These are phyloP conservation scores for Nadsonia commutata DNA, from an alignment of 1,139 yeast species.

Conservation along the genomic window DNA sequence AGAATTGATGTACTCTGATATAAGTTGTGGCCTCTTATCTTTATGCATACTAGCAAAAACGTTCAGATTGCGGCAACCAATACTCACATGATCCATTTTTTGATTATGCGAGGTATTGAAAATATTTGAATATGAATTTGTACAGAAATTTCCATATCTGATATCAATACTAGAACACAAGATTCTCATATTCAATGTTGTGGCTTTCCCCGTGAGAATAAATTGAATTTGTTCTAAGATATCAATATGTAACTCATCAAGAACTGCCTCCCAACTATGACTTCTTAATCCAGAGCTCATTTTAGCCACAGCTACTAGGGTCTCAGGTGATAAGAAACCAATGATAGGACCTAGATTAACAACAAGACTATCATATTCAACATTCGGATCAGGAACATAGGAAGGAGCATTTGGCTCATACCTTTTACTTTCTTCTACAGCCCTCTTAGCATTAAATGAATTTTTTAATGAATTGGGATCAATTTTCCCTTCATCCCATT, in stretches of 20 bases:
- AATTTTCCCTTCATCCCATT: too few relatives aligned
- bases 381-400: constrained; percentile 28
- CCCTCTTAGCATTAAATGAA: too few relatives aligned
- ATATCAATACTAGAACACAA: constrained; percentile 36
- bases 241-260: constrained; percentile 56
- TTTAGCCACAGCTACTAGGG: constrained; percentile 14
- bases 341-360: constrained; percentile 34
- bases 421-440: too few relatives aligned
- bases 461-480: too few relatives aligned
- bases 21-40: constrained; percentile 11
- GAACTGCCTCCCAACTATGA: constrained; percentile 28
- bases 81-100: constrained; percentile 13
- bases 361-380: constrained; percentile 41
- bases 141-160: constrained; percentile 27
- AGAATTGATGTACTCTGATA: constrained; percentile 14
- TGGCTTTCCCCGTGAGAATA: constrained; percentile 25
- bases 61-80: constrained; percentile 14
- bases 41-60: constrained; percentile 12
- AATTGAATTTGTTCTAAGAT: constrained; percentile 30
- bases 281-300: constrained; percentile 13
- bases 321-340: constrained; percentile 23
- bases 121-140: constrained; percentile 6
- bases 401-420: constrained; percentile 29
- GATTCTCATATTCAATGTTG: constrained; percentile 34
- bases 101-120: constrained; percentile 4